Evolutionary conservation across 495 filamentous ascomycete genomes (phyloP), one percentile per base, ranked within the genome.

Genomic region (Aspergillus conjunctus): DNA sequence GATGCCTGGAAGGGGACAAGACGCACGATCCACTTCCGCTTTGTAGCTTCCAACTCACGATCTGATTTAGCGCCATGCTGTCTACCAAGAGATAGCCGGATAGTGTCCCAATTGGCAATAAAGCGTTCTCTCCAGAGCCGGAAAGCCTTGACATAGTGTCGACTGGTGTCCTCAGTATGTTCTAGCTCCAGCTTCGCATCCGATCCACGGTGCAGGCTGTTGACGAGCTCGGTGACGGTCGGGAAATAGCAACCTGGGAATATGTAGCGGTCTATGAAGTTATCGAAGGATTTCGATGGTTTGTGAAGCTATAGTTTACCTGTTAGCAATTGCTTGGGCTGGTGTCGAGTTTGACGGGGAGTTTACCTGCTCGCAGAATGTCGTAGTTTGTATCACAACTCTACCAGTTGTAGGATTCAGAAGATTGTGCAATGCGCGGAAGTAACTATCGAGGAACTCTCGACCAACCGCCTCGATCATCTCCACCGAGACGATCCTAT

Each of bases 171-270:
- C 10, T 56, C 54, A 7, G 46, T 2, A 22, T 1, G 7, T 15
- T 56, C 39, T 5, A 56, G 17, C 54, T 48, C 17, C 18, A 48
- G 12, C 6, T 21, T 48, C 7, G 15, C 44, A 6, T 48, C 44
- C 18, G 44, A 56, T 5, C 37, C 54, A 2, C 10, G 7, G 10
- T 22, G 45, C 41, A 91, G 84, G 50, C 82, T 77, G 41, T 79
- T 76, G 20, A 88, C 72, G 31, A 89, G 73, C 65, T 88, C 85
- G 20, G 77, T 84, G 32, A 84, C 78, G 10, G 84, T 87, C 15
- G 87, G 87, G 0, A 90, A 73, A 66, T 90, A 85, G 6, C 88
- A 86, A 46, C 86, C 87, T 5, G 87, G 88, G 68, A 90, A 90
- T 54, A 90, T 90, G 62, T 89, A 88, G 60, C 82, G 82, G 44